Evolutionary conservation across 345 rosid species (phyloP).

Genomic region (Cochlearia excelsa): DNA sequence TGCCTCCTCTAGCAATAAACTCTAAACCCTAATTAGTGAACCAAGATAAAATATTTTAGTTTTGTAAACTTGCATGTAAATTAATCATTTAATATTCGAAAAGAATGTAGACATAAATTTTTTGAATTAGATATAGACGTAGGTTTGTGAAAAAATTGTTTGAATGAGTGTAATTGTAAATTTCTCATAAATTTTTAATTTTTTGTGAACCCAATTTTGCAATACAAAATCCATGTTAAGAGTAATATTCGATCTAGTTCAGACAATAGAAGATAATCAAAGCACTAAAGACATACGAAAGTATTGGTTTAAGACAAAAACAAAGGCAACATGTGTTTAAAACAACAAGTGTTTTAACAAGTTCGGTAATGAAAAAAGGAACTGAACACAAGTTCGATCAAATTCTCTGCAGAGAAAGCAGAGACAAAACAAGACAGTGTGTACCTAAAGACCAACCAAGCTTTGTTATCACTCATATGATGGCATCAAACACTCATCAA

Average conservation of each 20-base stretch:
- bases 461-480: constrained; percentile 45
- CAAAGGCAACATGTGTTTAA: background rate
- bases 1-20: too few species aligned
- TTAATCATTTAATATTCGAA: too few species aligned
- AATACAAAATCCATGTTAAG: background rate
- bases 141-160: too few species aligned
- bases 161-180: too few species aligned
- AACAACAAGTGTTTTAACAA: too few species aligned
- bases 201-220: too few species aligned
- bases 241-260: background rate
- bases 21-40: too few species aligned
- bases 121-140: too few species aligned
- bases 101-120: too few species aligned
- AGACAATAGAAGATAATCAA: background rate
- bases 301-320: background rate
- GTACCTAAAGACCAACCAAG: constrained; percentile 2
- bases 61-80: too few species aligned
- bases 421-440: constrained; percentile 5
- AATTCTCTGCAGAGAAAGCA: constrained; percentile 12
- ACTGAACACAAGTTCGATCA: constrained; percentile 7
- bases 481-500: constrained; percentile 79
- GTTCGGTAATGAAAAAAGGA: constrained; percentile 1
- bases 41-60: too few species aligned
- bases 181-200: too few species aligned
- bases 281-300: background rate